phyloP scores from a whole-genome alignment of 169 alveolate species.

The Theileria sp. region DNA sequence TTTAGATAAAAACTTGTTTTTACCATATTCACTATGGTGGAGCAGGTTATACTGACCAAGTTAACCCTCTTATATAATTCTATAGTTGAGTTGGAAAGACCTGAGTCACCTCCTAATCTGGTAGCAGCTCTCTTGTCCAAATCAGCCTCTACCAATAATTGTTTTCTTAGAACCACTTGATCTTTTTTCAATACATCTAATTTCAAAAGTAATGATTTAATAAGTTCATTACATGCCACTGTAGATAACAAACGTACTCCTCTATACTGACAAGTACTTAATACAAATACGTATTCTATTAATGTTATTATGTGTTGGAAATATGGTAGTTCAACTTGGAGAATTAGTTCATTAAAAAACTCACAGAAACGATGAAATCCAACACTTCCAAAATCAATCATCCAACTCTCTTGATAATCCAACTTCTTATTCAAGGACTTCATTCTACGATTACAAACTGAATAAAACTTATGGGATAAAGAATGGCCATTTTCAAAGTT shows the following conservation, averaged over 20 bases:
- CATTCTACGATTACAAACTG: constrained; percentile 35
- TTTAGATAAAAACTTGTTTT: constrained; percentile 35
- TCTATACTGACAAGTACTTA: constrained; percentile 53
- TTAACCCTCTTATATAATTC: constrained; percentile 50
- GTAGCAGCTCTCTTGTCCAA: constrained; percentile 54
- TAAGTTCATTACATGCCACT: constrained; percentile 49
- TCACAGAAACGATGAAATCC: constrained; percentile 52
- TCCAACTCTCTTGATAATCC: constrained; percentile 56
- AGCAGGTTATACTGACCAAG: constrained; percentile 32
- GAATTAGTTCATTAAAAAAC: constrained; percentile 53
- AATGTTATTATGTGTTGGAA: constrained; percentile 36
- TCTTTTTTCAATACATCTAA: constrained; percentile 46
- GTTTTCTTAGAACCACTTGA: constrained; percentile 37
- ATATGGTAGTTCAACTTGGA: constrained; percentile 20
- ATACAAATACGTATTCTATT: constrained; percentile 52
- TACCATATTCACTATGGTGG: constrained; percentile 14
- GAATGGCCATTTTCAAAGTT: constrained; percentile 7
- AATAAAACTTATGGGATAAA: constrained; percentile 20
- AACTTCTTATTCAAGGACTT: constrained; percentile 18
- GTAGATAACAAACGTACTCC: constrained; percentile 31
- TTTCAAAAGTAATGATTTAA: constrained; percentile 33
- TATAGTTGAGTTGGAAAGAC: constrained; percentile 23
- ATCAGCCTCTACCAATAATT: constrained; percentile 50
- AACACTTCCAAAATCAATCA: constrained; percentile 43
- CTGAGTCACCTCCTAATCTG: constrained; percentile 22